A percentile compares a stretch with the other conserved stretches of the same genome.
These are phyloP conservation scores for Eleusine indica DNA, from an alignment of 176 grass and related monocot species.

Conservation along the genomic window DNA sequence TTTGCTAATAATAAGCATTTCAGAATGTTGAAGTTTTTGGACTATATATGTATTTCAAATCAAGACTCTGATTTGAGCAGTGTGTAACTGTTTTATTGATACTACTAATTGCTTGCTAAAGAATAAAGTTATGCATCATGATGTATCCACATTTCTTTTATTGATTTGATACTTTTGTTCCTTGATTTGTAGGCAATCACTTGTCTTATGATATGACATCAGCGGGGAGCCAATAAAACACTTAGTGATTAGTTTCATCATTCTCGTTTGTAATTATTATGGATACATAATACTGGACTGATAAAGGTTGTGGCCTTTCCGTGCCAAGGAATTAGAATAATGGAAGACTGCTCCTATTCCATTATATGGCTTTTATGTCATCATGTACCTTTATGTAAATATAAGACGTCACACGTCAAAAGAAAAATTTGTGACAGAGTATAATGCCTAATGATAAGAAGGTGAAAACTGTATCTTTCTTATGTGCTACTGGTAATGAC, in stretches of 20 bases:
- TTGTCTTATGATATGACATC: background rate
- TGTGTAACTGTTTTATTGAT: background rate
- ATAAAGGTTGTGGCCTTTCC: conserved; percentile 6
- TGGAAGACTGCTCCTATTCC: background rate
- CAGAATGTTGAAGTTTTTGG: background rate
- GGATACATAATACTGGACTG: conserved; percentile 1
- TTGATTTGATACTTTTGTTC: background rate
- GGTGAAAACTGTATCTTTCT: background rate
- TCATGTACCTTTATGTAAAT: background rate
- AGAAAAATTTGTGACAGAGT: background rate
- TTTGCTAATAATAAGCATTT: background rate
- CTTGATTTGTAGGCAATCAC: conserved; percentile 6
- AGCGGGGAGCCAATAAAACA: background rate
- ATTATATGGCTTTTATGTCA: background rate
- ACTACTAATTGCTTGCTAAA: background rate
- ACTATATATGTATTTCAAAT: background rate
- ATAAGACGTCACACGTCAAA: background rate
- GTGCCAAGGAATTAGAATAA: background rate
- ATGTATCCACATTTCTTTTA: background rate
- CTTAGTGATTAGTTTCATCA: background rate
- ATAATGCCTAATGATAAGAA: background rate
- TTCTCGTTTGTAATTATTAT: background rate
- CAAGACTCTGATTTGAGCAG: background rate
- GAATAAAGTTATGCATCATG: background rate
- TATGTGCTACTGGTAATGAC: too few relatives aligned